Base-by-base conservation (phyloP, 345 rosid species). In the Populus alba region DNA sequence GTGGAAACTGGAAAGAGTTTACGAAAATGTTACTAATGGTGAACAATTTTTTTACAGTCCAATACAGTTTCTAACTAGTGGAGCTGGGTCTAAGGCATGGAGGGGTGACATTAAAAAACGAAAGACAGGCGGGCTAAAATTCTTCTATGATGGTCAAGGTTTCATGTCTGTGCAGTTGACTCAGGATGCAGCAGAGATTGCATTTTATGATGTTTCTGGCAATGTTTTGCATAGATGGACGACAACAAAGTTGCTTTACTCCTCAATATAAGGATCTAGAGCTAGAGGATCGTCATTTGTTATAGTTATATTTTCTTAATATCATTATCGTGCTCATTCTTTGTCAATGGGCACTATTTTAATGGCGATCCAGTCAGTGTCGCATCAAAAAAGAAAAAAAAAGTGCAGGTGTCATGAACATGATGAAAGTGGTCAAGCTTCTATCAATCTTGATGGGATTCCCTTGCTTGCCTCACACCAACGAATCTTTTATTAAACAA, bases 111-210 rank as follows among this genome's bases (percentile, higher is more conserved):
- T 74, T 20, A 57, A 66, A 63, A 67, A 66, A 38, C 3, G 8
- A 3, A 55, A 70, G 12, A 71, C 39, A 47, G 47, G 16, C 5
- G 68, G 41, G 7, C 16, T 80, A 0, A 71, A 71, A 23, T 75
- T 76, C 51, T 80, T 61, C n/a, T 71, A 80, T 38, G 83, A 80
- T 66, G 83, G 83, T 17, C 83, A 80, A 76, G 83, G 83, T 55
- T 80, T 80, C 69, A 75, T 75, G 83, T 75, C 83, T 35, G 68
- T 76, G 20, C 68, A 66, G 16, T 45, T 80, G 72, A 80, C 72
- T 38, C 38, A 2, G 15, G 49, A 59, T 15, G 51, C 72, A 15
- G 71, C 76, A 3, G 20, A 71, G 47, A 47, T 80, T 31, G 59
- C 68, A 20, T 80, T 80, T 29, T 80, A 65, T 72, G 76, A 80